Base-by-base conservation (phyloP, 164 flowering plant genomes). In the grape (Vitis vinifera) region DNA sequence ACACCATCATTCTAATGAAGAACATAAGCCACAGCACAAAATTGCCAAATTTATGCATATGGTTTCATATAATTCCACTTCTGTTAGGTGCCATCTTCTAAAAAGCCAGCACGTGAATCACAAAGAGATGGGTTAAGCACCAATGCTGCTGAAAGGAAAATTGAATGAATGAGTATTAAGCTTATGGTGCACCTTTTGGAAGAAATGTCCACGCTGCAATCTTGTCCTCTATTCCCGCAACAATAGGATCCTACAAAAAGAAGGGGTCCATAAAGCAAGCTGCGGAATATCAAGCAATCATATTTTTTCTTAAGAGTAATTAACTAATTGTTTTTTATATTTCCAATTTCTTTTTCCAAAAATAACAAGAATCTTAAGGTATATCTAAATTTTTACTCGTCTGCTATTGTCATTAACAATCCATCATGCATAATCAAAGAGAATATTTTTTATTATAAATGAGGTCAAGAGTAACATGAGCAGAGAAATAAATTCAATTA, bases 131-230 rank as follows among this genome's bases (percentile, higher is more conserved):
- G 14, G 8, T 51, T 11, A 15, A 62, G 27, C 13, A 10, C 29
- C 51, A 62, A 58, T 37, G 44, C 44, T 6, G 56, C 7, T 14
- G n/a, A 49, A 48, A 59, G 60, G 8, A 52, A 60, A 49, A n/a
- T 6, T 37, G 9, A 48, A 29, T 2, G 15, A n/a, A 50, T 12
- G 4, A 67, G 16, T 29, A 10, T 49, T 65, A 55, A 17, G 4
- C 3, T 48, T n/a, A 67, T 51, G 12, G 31, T 17, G 61, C 63
- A 89, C 99, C 98, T 93, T 88, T 89, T 56, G 98, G 99, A 44
- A 95, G 94, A 79, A 95, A 95, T 44, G 97, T 89, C 98, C 99
- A 95, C 7, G 91, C 71, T 16, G 98, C 85, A 78, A 95, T 83
- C 80, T 87, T 93, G 67, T 90, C 97, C 76, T 95, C 99, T 68